Conservation (phyloP, 2,329 filamentous ascomycete species). For the Alternaria rosae region DNA sequence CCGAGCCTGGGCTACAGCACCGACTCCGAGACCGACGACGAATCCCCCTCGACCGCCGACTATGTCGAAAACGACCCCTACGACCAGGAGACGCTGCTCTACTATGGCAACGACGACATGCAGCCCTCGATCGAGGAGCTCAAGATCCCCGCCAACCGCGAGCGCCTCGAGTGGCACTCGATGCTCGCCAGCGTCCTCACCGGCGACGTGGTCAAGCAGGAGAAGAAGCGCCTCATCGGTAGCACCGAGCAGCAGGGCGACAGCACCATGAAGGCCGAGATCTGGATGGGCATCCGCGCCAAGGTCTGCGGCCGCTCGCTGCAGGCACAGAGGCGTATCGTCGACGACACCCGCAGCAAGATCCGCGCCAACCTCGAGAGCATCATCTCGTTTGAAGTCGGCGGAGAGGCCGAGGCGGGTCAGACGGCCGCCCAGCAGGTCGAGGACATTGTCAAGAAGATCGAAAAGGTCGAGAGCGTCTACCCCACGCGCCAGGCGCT, state of each 20-base stretch:
- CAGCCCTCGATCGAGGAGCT: conserved; percentile 90
- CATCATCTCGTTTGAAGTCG: conserved; percentile 92
- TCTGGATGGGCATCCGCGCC: conserved; percentile 89
- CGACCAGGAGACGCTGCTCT: conserved; percentile 91
- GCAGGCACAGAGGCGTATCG: conserved; percentile 82
- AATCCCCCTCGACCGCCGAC: conserved; percentile 84
- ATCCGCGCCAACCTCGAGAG: conserved; percentile 81
- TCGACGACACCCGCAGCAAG: conserved; percentile 81
- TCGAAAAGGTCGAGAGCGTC: conserved; percentile 84
- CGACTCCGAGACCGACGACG: conserved; percentile 88
- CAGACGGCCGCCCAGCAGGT: conserved; percentile 90
- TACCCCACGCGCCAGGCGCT: conserved; percentile 84
- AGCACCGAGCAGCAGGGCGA: conserved; percentile 76
- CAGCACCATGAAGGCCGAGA: conserved; percentile 70
- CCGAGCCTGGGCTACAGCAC: conserved; percentile 71
- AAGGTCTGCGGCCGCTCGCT: conserved; percentile 84
- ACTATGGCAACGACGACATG: conserved; percentile 88
- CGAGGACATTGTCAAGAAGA: conserved; percentile 85
- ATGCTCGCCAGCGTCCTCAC: conserved; percentile 97
- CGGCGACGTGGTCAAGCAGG: conserved; percentile 95
- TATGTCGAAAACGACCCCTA: conserved; percentile 84
- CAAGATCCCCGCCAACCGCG: conserved; percentile 84
- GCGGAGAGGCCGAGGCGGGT: conserved; percentile 89
- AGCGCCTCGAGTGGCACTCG: conserved; percentile 95
- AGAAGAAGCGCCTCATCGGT: conserved; percentile 94